Base-by-base conservation (phyloP, 1,139 yeast species). In the Ogataea hybrid region DNA sequence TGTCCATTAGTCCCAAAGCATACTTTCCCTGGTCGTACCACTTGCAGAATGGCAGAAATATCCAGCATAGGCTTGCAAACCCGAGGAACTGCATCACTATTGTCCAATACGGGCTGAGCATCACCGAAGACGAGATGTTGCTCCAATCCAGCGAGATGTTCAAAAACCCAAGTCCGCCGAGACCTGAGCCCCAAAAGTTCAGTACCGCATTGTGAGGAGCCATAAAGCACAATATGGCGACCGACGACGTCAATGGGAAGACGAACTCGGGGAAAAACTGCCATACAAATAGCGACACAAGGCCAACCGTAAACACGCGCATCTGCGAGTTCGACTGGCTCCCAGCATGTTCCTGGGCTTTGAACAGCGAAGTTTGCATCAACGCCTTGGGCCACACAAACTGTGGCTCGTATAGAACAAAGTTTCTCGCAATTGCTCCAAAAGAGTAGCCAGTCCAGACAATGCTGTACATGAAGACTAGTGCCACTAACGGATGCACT, bases 381-480 rank as follows among this genome's bases (percentile, higher is more conserved):
- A 71, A 56, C 2, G 75, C 71, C 44, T 69, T 67, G 0, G 76
- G 75, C 74, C 75, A 71, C 6, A 65, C 54, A 43, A 68, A 70
- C 33, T 67, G 66, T 0, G 73, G 71, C 44, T 70, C 74, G 44
- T 69, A 69, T 2, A 70, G 50, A n/a, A 71, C 62, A 39, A 70
- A 58, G 37, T 60, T 57, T 48, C 68, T 64, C 6, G 73, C 73
- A 32, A 71, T 64, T 1, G 72, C 71, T n/a, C 73, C 74, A 49
- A 67, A 70, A 0, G 75, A 69, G 46, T 70, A 71, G 2, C 77
- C 75, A n/a, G 69, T 63, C 53, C 71, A 69, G 12, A 70, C 75
- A 31, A 70, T 71, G 7, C 74, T 63, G 61, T 68, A 68, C 75
- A 71, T 71, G 48, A 69, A 71, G 4, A 61, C 50, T 5, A 71